Evolutionary conservation across 192 early-diverging fungal species (phyloP).

Genomic region (Gigaspora rosea): DNA sequence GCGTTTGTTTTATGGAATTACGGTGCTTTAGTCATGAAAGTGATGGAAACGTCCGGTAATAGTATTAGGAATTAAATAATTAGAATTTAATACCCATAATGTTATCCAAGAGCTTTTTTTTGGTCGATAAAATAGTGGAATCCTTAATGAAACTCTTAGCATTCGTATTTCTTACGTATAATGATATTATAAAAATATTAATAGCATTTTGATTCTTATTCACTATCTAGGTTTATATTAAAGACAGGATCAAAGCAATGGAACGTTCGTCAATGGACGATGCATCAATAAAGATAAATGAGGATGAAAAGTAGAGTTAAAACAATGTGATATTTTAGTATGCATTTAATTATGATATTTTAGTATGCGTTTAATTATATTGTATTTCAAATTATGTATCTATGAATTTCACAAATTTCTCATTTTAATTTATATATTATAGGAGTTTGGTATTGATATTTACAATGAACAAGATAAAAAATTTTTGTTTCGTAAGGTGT

Average conservation of each 20-base stretch:
- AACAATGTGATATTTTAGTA: neutral
- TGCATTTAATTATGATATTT: too few species aligned
- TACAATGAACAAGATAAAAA: slow-evolving; percentile 10
- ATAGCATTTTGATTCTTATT: neutral
- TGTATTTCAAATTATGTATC: neutral
- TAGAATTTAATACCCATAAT: too few species aligned
- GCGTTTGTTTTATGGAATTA: too few species aligned
- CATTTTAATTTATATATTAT: neutral
- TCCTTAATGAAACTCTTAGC: neutral
- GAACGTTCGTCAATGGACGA: slow-evolving; percentile 77
- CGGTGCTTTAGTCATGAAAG: too few species aligned
- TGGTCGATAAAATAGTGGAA: neutral
- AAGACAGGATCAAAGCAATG: slow-evolving; percentile 78
- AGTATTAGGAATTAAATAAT: too few species aligned
- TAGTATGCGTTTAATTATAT: neutral
- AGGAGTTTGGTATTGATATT: slow-evolving; percentile 35
- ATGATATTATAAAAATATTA: neutral
- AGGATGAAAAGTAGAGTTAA: neutral
- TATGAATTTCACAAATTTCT: neutral
- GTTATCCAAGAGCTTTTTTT: neutral
- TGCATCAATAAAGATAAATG: slow-evolving; percentile 54
- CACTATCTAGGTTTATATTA: slow-evolving; percentile 60
- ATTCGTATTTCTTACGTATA: neutral
- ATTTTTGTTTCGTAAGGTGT: slow-evolving; percentile 14
- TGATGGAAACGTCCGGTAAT: too few species aligned